A percentile compares a stretch with the other conserved stretches of the same genome.
These are phyloP conservation scores for Diaporthe sp. DNA, from an alignment of 2,329 filamentous ascomycete genomes.

Conservation along the genomic window DNA sequence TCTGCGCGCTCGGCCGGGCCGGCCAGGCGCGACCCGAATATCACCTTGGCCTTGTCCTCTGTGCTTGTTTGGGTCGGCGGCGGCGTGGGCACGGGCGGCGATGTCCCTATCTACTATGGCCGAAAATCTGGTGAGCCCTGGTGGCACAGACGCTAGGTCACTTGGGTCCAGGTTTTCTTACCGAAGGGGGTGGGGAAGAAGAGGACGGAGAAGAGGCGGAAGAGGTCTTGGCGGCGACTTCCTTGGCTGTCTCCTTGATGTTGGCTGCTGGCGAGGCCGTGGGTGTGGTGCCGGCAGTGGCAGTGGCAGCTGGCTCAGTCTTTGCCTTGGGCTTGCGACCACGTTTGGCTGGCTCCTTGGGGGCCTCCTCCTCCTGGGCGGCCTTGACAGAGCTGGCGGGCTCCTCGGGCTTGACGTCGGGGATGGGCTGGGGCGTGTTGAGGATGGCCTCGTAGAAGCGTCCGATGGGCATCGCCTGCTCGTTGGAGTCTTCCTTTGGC, in stretches of 20 bases:
- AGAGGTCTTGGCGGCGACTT: constrained; percentile 38
- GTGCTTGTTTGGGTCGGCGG: constrained; percentile 59
- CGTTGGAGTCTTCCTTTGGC: constrained; percentile 48
- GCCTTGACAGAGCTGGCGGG: constrained; percentile 57
- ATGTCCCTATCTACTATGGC: constrained; percentile 45
- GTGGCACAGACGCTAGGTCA: neutral
- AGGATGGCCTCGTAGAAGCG: constrained; percentile 73
- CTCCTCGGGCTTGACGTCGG: constrained; percentile 58
- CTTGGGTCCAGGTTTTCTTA: constrained; percentile 4
- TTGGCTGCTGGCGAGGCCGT: constrained; percentile 39
- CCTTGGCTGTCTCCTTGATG: constrained; percentile 41
- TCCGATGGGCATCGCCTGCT: constrained; percentile 67
- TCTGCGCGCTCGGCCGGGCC: constrained; percentile 79
- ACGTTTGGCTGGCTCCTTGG: constrained; percentile 44
- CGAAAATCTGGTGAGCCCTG: constrained; percentile 18
- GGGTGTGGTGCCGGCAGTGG: constrained; percentile 34
- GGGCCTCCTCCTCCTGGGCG: constrained; percentile 35
- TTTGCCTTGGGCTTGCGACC: constrained; percentile 45
- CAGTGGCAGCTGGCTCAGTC: constrained; percentile 37
- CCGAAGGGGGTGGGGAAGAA: constrained; percentile 32
- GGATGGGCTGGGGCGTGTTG: constrained; percentile 59
- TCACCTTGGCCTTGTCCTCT: constrained; percentile 72
- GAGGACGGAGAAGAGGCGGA: constrained; percentile 14
- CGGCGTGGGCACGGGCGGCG: constrained; percentile 53
- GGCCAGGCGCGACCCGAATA: constrained; percentile 86